A percentile compares a stretch with the other conserved stretches of the same genome.
Conservation (phyloP, 1,139 yeast species). For the Kurtzmaniella natalensis region DNA sequence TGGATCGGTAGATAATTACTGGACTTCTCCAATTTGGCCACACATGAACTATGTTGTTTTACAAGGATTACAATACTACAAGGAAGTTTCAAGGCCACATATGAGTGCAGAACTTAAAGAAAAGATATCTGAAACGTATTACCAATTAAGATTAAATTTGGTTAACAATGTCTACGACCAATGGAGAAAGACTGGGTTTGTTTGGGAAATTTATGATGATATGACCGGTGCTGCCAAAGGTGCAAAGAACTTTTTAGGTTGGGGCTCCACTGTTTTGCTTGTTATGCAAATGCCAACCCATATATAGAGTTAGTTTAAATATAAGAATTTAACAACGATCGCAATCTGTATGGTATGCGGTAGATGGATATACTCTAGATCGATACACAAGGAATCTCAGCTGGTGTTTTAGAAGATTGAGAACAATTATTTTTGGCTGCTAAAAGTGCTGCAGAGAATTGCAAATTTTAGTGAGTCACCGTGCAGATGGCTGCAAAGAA, state of each 20-base stretch:
- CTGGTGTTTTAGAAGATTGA: neutral
- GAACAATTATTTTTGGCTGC: too few species aligned
- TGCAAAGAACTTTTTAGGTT: conserved; percentile 87
- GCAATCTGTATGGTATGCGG: too few species aligned
- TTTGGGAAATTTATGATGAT: conserved; percentile 91
- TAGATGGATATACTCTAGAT: too few species aligned
- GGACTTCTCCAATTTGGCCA: conserved; percentile 96
- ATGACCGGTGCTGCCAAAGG: conserved; percentile 71
- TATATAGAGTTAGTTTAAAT: conserved; percentile 18
- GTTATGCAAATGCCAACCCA: conserved; percentile 77
- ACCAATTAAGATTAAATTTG: conserved; percentile 56
- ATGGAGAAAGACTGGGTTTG: conserved; percentile 75
- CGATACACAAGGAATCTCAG: too few species aligned
- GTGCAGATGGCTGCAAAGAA: too few species aligned
- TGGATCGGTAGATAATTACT: conserved; percentile 82
- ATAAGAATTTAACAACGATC: too few species aligned
- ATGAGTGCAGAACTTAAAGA: conserved; percentile 29
- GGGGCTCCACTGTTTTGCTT: conserved; percentile 81
- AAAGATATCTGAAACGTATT: conserved; percentile 41
- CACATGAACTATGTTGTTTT: conserved; percentile 81
- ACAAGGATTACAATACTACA: conserved; percentile 63
- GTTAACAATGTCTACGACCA: conserved; percentile 63
- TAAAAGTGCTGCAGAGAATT: too few species aligned
- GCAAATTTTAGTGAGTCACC: too few species aligned
- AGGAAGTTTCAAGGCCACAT: conserved; percentile 15